Evolutionary conservation across 192 early-diverging fungal species (phyloP).

Genomic region (Podila epigama): DNA sequence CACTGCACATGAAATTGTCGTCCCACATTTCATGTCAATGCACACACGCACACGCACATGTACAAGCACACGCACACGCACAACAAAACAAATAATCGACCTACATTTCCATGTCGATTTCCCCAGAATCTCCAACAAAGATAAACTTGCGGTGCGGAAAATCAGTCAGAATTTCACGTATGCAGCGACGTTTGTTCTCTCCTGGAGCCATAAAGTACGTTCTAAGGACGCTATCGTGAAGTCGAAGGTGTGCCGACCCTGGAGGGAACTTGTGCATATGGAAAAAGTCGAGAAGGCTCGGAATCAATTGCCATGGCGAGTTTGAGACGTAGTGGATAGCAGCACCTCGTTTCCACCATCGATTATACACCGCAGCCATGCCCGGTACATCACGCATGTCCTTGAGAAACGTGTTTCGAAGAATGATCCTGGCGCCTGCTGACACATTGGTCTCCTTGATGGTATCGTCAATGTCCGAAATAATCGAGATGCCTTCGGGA

Average conservation of each 20-base stretch:
- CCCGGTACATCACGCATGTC: constrained; percentile 64
- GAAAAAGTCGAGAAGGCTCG: constrained; percentile 72
- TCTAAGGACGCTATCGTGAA: constrained; percentile 67
- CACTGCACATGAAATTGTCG: too few relatives aligned
- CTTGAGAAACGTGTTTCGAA: constrained; percentile 69
- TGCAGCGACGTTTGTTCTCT: constrained; percentile 60
- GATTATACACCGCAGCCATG: constrained; percentile 73
- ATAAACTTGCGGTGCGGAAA: constrained; percentile 82
- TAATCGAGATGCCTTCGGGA: constrained; percentile 72
- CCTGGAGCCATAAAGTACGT: constrained; percentile 64
- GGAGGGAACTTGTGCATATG: constrained; percentile 71
- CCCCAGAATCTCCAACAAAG: constrained; percentile 86
- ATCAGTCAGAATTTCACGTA: constrained; percentile 56
- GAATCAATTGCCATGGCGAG: constrained; percentile 83
- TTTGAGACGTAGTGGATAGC: constrained; percentile 90
- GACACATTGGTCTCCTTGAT: constrained; percentile 85
- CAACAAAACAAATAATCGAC: not conserved
- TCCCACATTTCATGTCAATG: too few relatives aligned
- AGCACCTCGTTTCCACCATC: constrained; percentile 63
- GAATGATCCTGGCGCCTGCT: constrained; percentile 68
- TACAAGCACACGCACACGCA: too few relatives aligned
- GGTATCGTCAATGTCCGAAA: constrained; percentile 92
- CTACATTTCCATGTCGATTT: constrained; percentile 80
- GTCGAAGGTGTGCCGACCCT: constrained; percentile 73
- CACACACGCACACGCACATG: not conserved